phyloP scores from a whole-genome alignment of 129 eudicot species.

The Dittrichia graveolens region DNA sequence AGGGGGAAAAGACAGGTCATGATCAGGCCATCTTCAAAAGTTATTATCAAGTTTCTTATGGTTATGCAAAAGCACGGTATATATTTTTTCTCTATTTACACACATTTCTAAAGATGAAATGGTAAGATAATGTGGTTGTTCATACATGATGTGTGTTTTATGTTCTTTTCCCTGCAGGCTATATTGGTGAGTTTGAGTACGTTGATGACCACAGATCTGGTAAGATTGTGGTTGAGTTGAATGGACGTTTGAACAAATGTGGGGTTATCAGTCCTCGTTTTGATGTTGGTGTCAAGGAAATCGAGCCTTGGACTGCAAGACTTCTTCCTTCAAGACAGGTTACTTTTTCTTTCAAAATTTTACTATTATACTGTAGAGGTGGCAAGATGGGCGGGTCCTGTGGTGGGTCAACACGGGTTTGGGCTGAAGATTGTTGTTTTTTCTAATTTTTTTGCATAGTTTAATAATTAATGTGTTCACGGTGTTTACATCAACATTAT shows the following conservation, averaged over 20 bases:
- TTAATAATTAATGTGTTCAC: not conserved
- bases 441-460: no score
- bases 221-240: slow-evolving; percentile 65
- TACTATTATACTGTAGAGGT: not conserved
- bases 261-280: slow-evolving; percentile 80
- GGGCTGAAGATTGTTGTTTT: not conserved
- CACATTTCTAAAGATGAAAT: not conserved
- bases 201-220: slow-evolving; percentile 81
- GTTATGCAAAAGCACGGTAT: slow-evolving; percentile 77
- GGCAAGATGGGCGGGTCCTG: not conserved
- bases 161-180: slow-evolving; percentile 39
- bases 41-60: slow-evolving; percentile 61
- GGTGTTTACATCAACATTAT: no score
- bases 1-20: slow-evolving; percentile 75
- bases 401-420: not conserved
- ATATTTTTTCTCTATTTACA: not conserved
- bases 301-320: slow-evolving; percentile 75
- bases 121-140: not conserved
- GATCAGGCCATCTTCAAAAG: slow-evolving; percentile 74
- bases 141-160: not conserved
- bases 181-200: slow-evolving; percentile 72
- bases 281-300: slow-evolving; percentile 72
- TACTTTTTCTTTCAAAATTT: not conserved
- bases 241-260: slow-evolving; percentile 73
- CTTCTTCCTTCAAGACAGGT: slow-evolving; percentile 85